phyloP scores from a whole-genome alignment of 2,329 filamentous ascomycete species.

The Claviceps purpurea region DNA sequence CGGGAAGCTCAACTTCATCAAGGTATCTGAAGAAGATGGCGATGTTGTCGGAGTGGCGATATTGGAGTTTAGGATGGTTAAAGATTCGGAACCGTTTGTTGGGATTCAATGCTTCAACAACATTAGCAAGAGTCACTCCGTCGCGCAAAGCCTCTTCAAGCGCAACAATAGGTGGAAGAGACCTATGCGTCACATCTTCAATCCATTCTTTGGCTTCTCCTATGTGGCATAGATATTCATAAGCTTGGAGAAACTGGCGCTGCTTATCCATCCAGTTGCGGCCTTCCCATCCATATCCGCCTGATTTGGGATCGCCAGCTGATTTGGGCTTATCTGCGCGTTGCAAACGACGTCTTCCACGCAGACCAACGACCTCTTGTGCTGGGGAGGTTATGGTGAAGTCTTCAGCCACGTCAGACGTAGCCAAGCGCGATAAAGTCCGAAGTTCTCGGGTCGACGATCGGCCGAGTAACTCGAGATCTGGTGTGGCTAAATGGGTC shows the following conservation, averaged over 20 bases:
- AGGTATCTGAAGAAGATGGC: conserved; percentile 91
- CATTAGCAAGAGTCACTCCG: conserved; percentile 85
- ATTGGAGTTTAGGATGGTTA: conserved; percentile 72
- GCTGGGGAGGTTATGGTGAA: conserved; percentile 65
- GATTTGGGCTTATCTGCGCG: conserved; percentile 44
- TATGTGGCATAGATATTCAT: conserved; percentile 97
- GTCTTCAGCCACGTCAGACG: conserved; percentile 62
- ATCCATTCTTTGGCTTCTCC: conserved; percentile 99
- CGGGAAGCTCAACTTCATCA: conserved; percentile 80
- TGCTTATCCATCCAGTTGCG: conserved; percentile 99
- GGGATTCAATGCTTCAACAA: conserved; percentile 80
- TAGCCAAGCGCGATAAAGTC: conserved; percentile 70
- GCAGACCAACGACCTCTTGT: conserved; percentile 77
- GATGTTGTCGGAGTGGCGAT: conserved; percentile 94
- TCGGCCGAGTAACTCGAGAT: conserved; percentile 69
- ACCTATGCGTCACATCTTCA: conserved; percentile 71
- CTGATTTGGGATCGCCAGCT: conserved; percentile 31
- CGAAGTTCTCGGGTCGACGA: conserved; percentile 85
- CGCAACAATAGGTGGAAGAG: conserved; percentile 84
- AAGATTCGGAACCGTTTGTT: conserved; percentile 71
- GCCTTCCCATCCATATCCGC: conserved; percentile 59
- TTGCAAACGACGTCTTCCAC: conserved; percentile 73
- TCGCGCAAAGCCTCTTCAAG: conserved; percentile 85
- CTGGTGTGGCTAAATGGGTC: conserved; percentile 46
- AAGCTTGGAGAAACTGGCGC: conserved; percentile 87